Evolutionary conservation across 2,329 filamentous ascomycete species (phyloP), one percentile per base, ranked within the genome.

Genomic region (Trichophyton benhamiae): DNA sequence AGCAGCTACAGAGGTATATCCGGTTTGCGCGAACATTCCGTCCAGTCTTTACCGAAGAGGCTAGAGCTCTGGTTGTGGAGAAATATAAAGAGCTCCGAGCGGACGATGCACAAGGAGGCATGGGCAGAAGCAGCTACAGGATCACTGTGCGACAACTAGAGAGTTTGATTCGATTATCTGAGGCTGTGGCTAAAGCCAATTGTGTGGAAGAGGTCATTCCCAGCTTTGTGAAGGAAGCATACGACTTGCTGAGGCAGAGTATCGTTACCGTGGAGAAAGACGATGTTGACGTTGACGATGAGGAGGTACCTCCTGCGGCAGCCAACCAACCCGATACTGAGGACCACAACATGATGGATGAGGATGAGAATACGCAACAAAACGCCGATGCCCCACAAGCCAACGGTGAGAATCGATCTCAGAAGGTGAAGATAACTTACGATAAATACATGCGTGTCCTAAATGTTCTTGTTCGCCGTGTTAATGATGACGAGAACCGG

Each of bases 201-300:
- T 99, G 94, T 71, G 90, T 96, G 13, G 88, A 92, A 68, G 91
- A 96, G 65, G 88, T 99, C 64, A 86, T 85, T 0, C 82, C 88
- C 1, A 83, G 83, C 0, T 95, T 97, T 75, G 94, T 99, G 15
- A 82, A 87, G 46, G 94, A 99, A 75, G 94, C 92, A 0, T 97
- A 87, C 74, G 90, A 94, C 68, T 82, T 99, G 8, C 83, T 99
- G 11, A 82, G 91, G 48, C 91, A 96, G 75, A 94, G 88, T 74
- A 99, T 99, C 72, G 96, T 99, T 69, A 94, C 88, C 1, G 94
- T 99, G 27, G 94, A 99, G 75, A 94, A 97, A 70, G 94, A 99
- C 68, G 94, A 99, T 68, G 86, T 99, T 15, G 92, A 97, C 70
- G 87, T 99, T 64, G 90, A 96, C 60, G 91, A 91, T 4, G 87